Base-by-base conservation (phyloP, 2,329 filamentous ascomycete genomes). In the Fusarium nygamai region DNA sequence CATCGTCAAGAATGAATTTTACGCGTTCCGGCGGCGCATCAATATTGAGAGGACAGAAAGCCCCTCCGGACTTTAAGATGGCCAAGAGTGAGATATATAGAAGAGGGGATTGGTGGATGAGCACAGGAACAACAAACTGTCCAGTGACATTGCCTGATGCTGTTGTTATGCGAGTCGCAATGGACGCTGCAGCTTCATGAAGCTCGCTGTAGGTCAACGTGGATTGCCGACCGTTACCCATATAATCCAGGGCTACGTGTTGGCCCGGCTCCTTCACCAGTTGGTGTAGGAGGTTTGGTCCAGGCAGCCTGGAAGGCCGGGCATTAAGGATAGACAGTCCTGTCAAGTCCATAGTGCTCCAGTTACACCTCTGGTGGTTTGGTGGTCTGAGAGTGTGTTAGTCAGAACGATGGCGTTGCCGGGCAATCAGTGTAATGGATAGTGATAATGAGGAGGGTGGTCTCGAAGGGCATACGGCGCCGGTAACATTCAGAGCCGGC, bases 21-120 rank as follows among this genome's bases (percentile, higher is more conserved):
- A 97, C 87, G 56, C 95, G 88, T 61, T 97, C 94, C 8, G 86
- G 81, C 1, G 95, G 95, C 0, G 92, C 90, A 81, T 97, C 95
- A 56, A 93, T 86, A 69, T 92, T 92, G 64, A 98, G 84, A 0
- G 95, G 95, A 74, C 95, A 98, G 77, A 98, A 98, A 0, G 94
- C 94, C 41, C 89, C 93, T 12, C 95, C 95, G 19, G 91, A 91
- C 81, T 95, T 95, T 53, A 98, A 85, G 61, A 96, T 89, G 8
- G 92, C 94, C 50, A 98, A 82, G 71, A 94, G 88, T 3, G 93
- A 87, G 64, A 96, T 87, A 81, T 98, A 98, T 31, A 98, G 86
- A 53, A 92, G 88, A 16, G 92, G 90, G 20, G 90, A 93, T 82
- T 98, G 95, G 5, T 92, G 92, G 22, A 97, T 83, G 27, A 97